A percentile compares a stretch with the other conserved stretches of the same genome.
Evolutionary conservation across 2,329 filamentous ascomycete species (phyloP).

Genomic region (Talaromyces piceae): DNA sequence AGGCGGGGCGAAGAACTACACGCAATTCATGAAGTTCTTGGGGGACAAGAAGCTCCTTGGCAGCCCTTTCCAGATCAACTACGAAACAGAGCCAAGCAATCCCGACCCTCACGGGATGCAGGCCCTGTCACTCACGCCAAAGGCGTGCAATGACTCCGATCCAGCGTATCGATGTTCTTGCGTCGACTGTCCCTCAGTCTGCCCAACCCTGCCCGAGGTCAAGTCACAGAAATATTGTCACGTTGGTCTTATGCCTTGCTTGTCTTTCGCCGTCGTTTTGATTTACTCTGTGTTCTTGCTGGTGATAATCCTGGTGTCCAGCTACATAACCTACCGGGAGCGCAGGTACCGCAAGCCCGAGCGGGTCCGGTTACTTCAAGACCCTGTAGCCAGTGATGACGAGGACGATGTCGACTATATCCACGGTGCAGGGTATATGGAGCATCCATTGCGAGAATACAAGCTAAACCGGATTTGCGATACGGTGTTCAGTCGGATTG

Average conservation of each 20-base stretch:
- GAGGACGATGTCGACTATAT: constrained; percentile 88
- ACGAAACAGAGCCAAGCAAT: constrained; percentile 51
- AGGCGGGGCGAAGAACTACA: constrained; percentile 85
- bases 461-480: constrained; percentile 78
- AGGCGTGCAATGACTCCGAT: constrained; percentile 85
- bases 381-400: constrained; percentile 75
- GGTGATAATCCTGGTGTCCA: constrained; percentile 59
- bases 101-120: constrained; percentile 63
- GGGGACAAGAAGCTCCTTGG: constrained; percentile 85
- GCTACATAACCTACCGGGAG: constrained; percentile 67
- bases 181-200: constrained; percentile 82
- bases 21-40: constrained; percentile 79
- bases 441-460: constrained; percentile 72
- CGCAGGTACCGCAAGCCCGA: constrained; percentile 70
- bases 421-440: constrained; percentile 66
- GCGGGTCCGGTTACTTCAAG: constrained; percentile 77
- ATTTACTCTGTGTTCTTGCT: constrained; percentile 71
- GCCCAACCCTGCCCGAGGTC: constrained; percentile 73
- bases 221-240: constrained; percentile 62
- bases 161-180: constrained; percentile 83
- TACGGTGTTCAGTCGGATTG: constrained; percentile 69
- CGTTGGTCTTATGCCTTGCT: constrained; percentile 80
- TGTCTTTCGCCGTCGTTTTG: constrained; percentile 87
- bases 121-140: constrained; percentile 62
- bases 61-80: constrained; percentile 98